Conservation (phyloP, 2,329 filamentous ascomycete species). For the Xylariaceae sp. region DNA sequence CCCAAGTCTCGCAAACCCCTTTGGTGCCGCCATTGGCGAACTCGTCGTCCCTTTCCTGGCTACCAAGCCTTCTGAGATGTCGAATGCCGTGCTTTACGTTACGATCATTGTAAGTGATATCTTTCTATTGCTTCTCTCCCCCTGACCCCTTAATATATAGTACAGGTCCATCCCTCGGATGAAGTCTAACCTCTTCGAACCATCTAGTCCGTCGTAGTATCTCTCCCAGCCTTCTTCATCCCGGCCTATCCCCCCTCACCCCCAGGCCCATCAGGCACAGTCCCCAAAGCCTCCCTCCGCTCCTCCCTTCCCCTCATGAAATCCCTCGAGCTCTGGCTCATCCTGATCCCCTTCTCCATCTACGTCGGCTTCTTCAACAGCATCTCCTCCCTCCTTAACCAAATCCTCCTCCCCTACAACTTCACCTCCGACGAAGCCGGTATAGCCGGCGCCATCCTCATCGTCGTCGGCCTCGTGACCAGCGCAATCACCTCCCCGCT, state of each 20-base stretch:
- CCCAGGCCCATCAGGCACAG: conserved; percentile 60
- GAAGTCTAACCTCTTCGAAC: not conserved
- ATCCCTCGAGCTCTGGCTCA: conserved; percentile 71
- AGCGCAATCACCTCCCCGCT: conserved; percentile 75
- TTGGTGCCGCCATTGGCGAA: conserved; percentile 85
- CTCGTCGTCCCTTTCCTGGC: conserved; percentile 78
- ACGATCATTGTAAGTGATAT: conserved; percentile 64
- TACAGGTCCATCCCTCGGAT: not conserved
- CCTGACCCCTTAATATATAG: not conserved
- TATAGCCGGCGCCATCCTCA: conserved; percentile 82
- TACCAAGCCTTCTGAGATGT: conserved; percentile 57
- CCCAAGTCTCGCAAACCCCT: conserved; percentile 78
- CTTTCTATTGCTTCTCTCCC: conserved; percentile 5
- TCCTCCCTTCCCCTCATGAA: conserved; percentile 55
- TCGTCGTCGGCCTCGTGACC: conserved; percentile 75
- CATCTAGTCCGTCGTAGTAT: conserved; percentile 46
- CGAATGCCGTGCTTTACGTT: conserved; percentile 78
- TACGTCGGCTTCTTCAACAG: conserved; percentile 95
- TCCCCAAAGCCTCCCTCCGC: conserved; percentile 49
- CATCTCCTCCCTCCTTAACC: conserved; percentile 79
- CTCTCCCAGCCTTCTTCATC: conserved; percentile 75
- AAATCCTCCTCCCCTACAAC: conserved; percentile 81
- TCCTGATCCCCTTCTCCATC: conserved; percentile 73
- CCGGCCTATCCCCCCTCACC: conserved; percentile 73
- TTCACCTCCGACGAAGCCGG: conserved; percentile 81